Evolutionary conservation across 306 rosid genomes (phyloP).

Genomic region (Vigna hirtella): DNA sequence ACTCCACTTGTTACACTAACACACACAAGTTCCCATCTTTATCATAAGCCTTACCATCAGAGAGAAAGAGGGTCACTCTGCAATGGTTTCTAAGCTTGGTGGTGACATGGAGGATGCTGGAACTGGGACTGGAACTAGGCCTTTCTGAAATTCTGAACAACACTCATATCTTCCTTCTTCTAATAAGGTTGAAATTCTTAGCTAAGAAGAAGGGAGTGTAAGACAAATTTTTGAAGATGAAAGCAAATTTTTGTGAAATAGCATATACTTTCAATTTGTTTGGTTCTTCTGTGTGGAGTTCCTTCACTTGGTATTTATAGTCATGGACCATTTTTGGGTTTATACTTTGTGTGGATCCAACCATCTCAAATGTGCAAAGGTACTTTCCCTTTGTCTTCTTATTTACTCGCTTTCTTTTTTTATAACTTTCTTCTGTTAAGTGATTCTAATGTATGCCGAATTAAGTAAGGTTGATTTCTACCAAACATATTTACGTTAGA

Average conservation of each 20-base stretch:
- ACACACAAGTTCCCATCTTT: constrained; percentile 15
- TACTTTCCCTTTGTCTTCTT: constrained; percentile 38
- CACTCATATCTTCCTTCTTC: constrained; percentile 34
- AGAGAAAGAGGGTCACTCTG: constrained; percentile 37
- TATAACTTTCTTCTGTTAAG: background rate
- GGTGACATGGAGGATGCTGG: constrained; percentile 50
- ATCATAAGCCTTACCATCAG: constrained; percentile 4
- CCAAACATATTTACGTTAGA: constrained; percentile 14
- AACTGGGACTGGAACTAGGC: constrained; percentile 58
- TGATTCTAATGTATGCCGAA: constrained; percentile 33
- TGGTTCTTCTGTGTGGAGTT: constrained; percentile 54
- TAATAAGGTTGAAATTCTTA: background rate
- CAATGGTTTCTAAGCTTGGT: constrained; percentile 61
- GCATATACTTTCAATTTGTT: constrained; percentile 41
- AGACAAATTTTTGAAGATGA: constrained; percentile 34
- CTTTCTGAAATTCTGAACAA: constrained; percentile 55
- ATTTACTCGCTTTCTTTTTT: constrained; percentile 12
- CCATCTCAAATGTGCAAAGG: constrained; percentile 56
- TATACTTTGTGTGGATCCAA: constrained; percentile 34
- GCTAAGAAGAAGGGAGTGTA: constrained; percentile 33
- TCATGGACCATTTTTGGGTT: constrained; percentile 45
- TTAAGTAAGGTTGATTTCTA: constrained; percentile 29
- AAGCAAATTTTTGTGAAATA: constrained; percentile 23
- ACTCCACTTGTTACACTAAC: constrained; percentile 32
- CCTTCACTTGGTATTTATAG: constrained; percentile 46